Conservation (phyloP, 1,284 basidiomycete species). For the Erythrobasidium hasegawianum region DNA sequence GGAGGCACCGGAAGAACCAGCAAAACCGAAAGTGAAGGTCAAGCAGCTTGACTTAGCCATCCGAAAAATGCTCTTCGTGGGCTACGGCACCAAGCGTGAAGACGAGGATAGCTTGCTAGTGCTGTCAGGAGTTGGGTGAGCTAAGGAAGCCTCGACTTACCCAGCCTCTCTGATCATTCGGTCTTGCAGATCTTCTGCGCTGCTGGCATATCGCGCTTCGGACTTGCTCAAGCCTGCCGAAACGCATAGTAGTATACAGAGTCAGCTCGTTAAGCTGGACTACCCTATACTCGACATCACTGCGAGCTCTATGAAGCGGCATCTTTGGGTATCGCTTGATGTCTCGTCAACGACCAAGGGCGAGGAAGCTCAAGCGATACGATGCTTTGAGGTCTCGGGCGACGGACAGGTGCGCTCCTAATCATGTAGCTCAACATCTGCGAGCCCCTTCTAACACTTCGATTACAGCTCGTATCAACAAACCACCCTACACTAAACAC, state of each 20-base stretch:
- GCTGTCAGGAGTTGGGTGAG: slow-evolving; percentile 37
- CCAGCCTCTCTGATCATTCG: neutral
- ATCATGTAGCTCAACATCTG: neutral
- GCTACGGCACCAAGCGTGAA: neutral
- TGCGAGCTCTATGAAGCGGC: neutral
- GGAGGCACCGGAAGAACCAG: neutral
- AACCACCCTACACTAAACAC: slow-evolving; percentile 14
- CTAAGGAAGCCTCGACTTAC: neutral
- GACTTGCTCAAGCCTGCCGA: neutral
- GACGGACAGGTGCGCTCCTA: slow-evolving; percentile 8
- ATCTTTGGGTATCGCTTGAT: slow-evolving; percentile 33
- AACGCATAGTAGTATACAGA: slow-evolving; percentile 8
- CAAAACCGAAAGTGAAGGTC: slow-evolving; percentile 12
- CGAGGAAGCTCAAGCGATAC: neutral
- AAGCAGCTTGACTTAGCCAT: slow-evolving; percentile 30
- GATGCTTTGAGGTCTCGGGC: slow-evolving; percentile 2
- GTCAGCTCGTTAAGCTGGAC: slow-evolving; percentile 36
- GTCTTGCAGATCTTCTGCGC: slow-evolving; percentile 11
- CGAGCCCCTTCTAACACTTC: too few relatives aligned
- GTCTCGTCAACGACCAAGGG: slow-evolving; percentile 10
- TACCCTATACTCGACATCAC: slow-evolving; percentile 41
- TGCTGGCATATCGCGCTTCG: slow-evolving; percentile 15
- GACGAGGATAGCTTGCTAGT: slow-evolving; percentile 32
- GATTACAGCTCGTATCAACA: neutral
- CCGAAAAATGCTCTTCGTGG: slow-evolving; percentile 38